These are phyloP conservation scores for Penicillium ochrochloron DNA, from an alignment of 495 filamentous ascomycete genomes.

Conservation along the genomic window DNA sequence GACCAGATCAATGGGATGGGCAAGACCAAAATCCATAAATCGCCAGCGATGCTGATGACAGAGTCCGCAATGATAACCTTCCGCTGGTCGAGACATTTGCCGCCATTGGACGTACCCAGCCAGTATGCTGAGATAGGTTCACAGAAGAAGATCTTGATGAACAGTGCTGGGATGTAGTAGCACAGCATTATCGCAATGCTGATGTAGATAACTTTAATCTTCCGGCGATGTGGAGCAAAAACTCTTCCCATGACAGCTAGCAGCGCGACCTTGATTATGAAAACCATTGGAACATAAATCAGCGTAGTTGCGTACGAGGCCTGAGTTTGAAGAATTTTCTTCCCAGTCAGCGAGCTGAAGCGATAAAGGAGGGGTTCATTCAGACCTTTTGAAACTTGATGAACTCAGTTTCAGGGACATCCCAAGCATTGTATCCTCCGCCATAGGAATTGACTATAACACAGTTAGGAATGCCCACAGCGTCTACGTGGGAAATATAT, in stretches of 20 bases:
- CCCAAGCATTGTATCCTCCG: conserved; percentile 5
- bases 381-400: not conserved
- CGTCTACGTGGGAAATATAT: not conserved
- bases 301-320: not conserved
- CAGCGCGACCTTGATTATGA: not conserved
- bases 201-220: not conserved
- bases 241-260: not conserved
- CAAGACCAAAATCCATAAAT: not conserved
- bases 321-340: not conserved
- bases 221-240: conserved; percentile 4
- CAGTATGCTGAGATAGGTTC: conserved; percentile 3
- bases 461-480: not conserved
- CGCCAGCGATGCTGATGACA: not conserved
- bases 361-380: not conserved
- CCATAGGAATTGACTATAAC: not conserved
- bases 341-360: not conserved
- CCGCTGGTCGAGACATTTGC: conserved; percentile 1
- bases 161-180: not conserved
- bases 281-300: not conserved
- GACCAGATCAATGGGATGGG: not conserved
- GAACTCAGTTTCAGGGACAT: conserved; percentile 1
- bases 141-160: conserved; percentile 6
- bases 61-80: conserved; percentile 3
- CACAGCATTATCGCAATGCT: not conserved
- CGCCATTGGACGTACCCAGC: not conserved